These are phyloP conservation scores for Neofusicoccum cordaticola DNA, from an alignment of 2,329 filamentous ascomycete genomes.

Conservation along the genomic window DNA sequence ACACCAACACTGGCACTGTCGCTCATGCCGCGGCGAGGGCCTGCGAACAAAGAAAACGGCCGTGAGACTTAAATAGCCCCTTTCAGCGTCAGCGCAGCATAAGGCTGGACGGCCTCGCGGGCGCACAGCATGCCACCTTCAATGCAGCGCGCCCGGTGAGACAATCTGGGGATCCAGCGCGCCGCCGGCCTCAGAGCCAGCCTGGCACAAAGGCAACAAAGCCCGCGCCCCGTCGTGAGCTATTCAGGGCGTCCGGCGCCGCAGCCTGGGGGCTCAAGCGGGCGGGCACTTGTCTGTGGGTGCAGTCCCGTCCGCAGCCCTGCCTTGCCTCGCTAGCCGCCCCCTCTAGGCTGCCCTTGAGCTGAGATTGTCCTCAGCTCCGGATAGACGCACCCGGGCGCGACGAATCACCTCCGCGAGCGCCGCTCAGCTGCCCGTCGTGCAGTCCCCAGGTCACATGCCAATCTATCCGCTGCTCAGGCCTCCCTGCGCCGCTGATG, in stretches of 20 bases:
- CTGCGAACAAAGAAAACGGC: neutral
- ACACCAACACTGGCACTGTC: neutral
- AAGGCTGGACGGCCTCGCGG: neutral
- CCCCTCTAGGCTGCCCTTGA: neutral
- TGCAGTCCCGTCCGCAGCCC: neutral
- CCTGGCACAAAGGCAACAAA: neutral
- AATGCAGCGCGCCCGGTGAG: conserved; percentile 2
- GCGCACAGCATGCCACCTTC: neutral
- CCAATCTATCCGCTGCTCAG: conserved; percentile 3
- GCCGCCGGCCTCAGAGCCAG: neutral
- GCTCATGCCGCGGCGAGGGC: neutral
- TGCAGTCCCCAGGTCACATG: conserved; percentile 3
- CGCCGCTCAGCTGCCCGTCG: conserved; percentile 10
- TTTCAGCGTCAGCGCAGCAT: neutral
- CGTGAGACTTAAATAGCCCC: neutral
- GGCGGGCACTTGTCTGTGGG: no score
- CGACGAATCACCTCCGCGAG: neutral
- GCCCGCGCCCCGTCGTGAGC: neutral
- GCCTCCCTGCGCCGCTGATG: neutral
- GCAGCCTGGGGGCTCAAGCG: no score
- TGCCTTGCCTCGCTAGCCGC: neutral
- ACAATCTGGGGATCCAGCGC: neutral
- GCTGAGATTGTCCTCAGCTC: neutral
- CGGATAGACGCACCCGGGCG: neutral
- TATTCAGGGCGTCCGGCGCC: no score